Percentiles rank a stretch among this genome's conserved stretches.
These are phyloP conservation scores for Pseudocercospora cruenta DNA, from an alignment of 2,329 filamentous ascomycete species.

Conservation along the genomic window DNA sequence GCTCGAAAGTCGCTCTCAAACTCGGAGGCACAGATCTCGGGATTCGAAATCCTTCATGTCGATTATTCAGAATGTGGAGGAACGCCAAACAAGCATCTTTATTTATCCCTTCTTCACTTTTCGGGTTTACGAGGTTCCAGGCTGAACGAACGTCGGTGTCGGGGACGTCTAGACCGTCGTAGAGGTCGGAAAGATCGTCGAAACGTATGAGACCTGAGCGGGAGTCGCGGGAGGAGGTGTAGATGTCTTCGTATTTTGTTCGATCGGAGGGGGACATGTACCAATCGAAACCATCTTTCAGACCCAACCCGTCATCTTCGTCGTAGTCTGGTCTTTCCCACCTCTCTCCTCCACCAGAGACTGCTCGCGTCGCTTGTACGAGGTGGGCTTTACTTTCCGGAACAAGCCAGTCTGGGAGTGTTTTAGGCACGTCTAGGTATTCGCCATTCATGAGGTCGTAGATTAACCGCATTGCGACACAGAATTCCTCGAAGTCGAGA, in stretches of 20 bases:
- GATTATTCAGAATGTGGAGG: constrained; percentile 92
- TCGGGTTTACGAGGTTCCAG: constrained; percentile 97
- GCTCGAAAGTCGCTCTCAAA: constrained; percentile 89
- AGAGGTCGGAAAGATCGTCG: constrained; percentile 77
- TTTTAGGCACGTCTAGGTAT: constrained; percentile 82
- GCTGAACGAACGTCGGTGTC: constrained; percentile 83
- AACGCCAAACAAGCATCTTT: constrained; percentile 95
- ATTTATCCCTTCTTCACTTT: constrained; percentile 77
- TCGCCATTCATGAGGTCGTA: constrained; percentile 97
- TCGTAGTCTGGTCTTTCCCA: constrained; percentile 84
- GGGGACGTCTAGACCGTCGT: constrained; percentile 75
- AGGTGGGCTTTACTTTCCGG: constrained; percentile 93
- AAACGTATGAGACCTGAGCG: constrained; percentile 75
- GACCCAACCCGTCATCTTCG: constrained; percentile 75
- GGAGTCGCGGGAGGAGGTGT: constrained; percentile 85
- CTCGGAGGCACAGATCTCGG: constrained; percentile 88
- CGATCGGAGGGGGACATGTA: constrained; percentile 96
- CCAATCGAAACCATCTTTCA: constrained; percentile 99
- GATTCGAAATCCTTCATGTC: constrained; percentile 93
- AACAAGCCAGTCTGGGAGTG: constrained; percentile 92
- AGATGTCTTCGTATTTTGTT: constrained; percentile 95
- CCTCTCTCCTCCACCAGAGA: constrained; percentile 76
- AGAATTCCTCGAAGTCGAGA: constrained; percentile 99
- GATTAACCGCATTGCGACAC: constrained; percentile 96
- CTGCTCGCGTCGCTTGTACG: constrained; percentile 77